Base-by-base conservation (phyloP, 768 basidiomycete species). In the Cyclocybe aegerita region DNA sequence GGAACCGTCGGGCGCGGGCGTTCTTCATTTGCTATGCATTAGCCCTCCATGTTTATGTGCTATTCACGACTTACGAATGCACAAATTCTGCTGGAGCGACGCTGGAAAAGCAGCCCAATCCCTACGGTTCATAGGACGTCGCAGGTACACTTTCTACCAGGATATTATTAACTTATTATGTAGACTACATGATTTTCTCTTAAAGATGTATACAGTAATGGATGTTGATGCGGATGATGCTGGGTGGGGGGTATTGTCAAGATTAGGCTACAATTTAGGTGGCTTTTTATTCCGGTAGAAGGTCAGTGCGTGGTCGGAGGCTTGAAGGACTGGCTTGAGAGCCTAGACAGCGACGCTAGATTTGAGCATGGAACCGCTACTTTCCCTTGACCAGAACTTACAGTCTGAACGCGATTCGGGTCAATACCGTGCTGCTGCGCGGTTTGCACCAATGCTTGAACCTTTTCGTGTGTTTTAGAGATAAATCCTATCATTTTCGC, bases 401-500 rank as follows among this genome's bases (percentile, higher is more conserved):
- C 92, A 29, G 76, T 79, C 62, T 85, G 76, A 38, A 93, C 81
- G 58, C 79, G 74, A 30, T 58, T 62, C 4, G 80, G 72, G 54
- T 90, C 86, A n/a, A 86, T 70, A 5, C 85, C 82, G 55, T 82
- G 77, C 52, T 72, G 66, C 35, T 79, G 76, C 8, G 84, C 88
- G 15, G 75, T 69, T 39, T 75, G 75, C 3, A 95, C 78, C n/a
- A 98, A 74, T 4, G 85, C 85, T 6, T 82, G 79, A 1, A 95
- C 85, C 64, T 96, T 93, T 65, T 89, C 90, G 29, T 77, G 82
- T 0, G 90, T 95, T 63, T 82, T 86, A 37, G 76, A 68, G 32
- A 98, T 75, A 64, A 93, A 96, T 2, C 76, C 82, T 4, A 83
- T 81, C 95, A 99, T 97, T 71, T 92, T 95, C 6, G 82, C 79